These are phyloP conservation scores for Apiotrichum sp. DNA, from an alignment of 1,284 basidiomycete species.

Conservation along the genomic window DNA sequence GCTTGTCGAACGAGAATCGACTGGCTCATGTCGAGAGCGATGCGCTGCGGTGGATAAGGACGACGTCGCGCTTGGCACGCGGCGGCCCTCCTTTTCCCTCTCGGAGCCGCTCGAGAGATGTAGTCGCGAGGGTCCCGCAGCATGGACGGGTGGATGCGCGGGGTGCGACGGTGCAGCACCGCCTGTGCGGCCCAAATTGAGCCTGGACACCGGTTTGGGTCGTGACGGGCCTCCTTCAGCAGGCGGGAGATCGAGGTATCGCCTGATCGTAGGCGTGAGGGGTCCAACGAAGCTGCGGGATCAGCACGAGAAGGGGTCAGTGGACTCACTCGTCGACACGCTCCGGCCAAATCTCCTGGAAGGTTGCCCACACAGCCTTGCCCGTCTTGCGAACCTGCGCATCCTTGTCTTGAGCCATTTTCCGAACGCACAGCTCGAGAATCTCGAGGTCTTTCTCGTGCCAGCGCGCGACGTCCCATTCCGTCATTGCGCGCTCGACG, in stretches of 20 bases:
- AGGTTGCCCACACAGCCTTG: conserved; percentile 47
- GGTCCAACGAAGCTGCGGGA: conserved; percentile 48
- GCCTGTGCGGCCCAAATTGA: conserved; percentile 1
- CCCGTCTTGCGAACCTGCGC: conserved; percentile 48
- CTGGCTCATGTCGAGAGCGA: not conserved
- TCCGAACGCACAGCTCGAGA: conserved; percentile 46
- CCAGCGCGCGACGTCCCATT: conserved; percentile 38
- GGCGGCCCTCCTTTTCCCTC: not conserved
- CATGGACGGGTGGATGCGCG: not conserved
- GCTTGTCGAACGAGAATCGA: not conserved
- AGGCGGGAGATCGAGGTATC: conserved; percentile 45
- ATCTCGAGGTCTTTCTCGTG: conserved; percentile 30
- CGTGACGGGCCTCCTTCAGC: conserved; percentile 19
- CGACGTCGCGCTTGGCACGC: not conserved
- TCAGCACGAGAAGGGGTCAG: too few species aligned
- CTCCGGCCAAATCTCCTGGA: conserved; percentile 47
- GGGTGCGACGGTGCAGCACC: conserved; percentile 6
- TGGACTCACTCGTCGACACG: conserved; percentile 45
- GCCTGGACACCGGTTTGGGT: conserved; percentile 1
- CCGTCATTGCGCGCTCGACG: conserved; percentile 27
- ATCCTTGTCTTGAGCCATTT: conserved; percentile 49
- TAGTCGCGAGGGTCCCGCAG: not conserved
- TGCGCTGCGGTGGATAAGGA: not conserved
- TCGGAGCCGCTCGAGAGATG: not conserved
- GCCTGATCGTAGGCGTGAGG: conserved; percentile 48